Percentiles rank a stretch among this genome's conserved stretches.
Conservation (phyloP, 1,139 yeast species). For the Taphrina betulina region DNA sequence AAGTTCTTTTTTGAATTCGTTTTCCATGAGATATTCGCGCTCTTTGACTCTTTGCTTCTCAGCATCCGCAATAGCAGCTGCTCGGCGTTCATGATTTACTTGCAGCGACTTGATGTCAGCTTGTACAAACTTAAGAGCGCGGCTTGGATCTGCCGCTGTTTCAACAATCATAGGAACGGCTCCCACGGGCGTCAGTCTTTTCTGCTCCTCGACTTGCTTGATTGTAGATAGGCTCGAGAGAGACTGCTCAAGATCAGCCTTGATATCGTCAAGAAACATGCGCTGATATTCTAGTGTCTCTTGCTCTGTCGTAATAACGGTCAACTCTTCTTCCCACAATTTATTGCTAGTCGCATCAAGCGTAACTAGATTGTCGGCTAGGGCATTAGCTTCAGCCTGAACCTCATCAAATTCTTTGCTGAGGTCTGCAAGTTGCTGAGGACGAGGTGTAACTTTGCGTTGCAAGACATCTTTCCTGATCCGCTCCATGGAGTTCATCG, state of each 20-base stretch:
- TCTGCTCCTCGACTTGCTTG: conserved; percentile 74
- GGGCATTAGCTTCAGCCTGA: conserved; percentile 51
- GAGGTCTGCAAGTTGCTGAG: conserved; percentile 68
- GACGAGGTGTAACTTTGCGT: conserved; percentile 80
- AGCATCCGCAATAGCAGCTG: conserved; percentile 85
- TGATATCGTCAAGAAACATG: conserved; percentile 73
- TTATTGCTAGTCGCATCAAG: conserved; percentile 87
- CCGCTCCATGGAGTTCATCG: conserved; percentile 89
- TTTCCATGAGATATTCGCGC: conserved; percentile 55
- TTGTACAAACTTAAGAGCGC: conserved; percentile 74
- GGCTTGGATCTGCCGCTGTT: conserved; percentile 38
- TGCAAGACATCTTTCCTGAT: conserved; percentile 88
- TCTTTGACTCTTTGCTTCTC: conserved; percentile 77
- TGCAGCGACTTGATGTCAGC: conserved; percentile 72
- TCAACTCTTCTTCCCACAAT: conserved; percentile 89
- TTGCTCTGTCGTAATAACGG: conserved; percentile 88
- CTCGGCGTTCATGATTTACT: conserved; percentile 80
- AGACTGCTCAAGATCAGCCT: conserved; percentile 62
- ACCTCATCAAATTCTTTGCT: conserved; percentile 65
- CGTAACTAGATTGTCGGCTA: conserved; percentile 61
- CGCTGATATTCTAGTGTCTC: conserved; percentile 88
- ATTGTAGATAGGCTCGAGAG: conserved; percentile 67
- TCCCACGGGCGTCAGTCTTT: conserved; percentile 30
- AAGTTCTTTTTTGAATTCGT: conserved; percentile 81
- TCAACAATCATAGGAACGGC: conserved; percentile 18